Percentiles rank a stretch among this genome's conserved stretches.
phyloP scores from a whole-genome alignment of 768 basidiomycete genomes.

The Glaciozyma martinii region DNA sequence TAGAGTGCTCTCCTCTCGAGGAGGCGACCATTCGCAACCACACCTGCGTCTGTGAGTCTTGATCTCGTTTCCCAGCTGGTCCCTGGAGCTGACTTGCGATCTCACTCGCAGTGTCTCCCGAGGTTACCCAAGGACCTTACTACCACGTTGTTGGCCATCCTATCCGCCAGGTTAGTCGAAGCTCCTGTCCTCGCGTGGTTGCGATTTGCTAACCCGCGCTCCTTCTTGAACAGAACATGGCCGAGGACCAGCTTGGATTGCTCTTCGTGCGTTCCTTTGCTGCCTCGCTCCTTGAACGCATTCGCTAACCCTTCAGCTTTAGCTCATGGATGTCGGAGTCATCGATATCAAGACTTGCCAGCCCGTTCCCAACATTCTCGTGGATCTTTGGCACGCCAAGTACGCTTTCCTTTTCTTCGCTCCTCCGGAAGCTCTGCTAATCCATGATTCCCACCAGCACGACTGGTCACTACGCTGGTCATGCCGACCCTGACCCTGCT shows the following conservation, averaged over 20 bases:
- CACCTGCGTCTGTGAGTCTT: constrained; percentile 32
- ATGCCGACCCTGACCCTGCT: constrained; percentile 35
- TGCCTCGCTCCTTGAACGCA: not conserved
- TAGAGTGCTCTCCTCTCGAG: constrained; percentile 31
- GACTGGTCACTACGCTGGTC: constrained; percentile 38
- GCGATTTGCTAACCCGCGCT: not conserved
- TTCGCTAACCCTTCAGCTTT: not conserved
- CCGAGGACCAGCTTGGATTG: constrained; percentile 38
- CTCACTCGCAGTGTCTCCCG: constrained; percentile 10
- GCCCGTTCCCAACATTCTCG: constrained; percentile 35
- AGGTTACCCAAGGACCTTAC: constrained; percentile 30
- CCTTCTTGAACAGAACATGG: constrained; percentile 34
- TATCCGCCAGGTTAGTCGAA: constrained; percentile 22
- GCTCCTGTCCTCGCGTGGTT: not conserved
- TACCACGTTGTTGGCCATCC: constrained; percentile 39
- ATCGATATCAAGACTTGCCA: constrained; percentile 40
- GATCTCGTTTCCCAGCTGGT: too few relatives aligned
- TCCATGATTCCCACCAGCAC: constrained; percentile 26
- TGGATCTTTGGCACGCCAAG: constrained; percentile 36
- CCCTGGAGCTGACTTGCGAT: too few relatives aligned
- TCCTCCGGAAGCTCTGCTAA: too few relatives aligned
- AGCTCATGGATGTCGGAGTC: constrained; percentile 39
- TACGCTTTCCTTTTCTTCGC: not conserved
- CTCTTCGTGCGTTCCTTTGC: constrained; percentile 30
- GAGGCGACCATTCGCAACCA: constrained; percentile 37